Conservation (phyloP, 2,329 filamentous ascomycete genomes). For the Blastomyces silverae region DNA sequence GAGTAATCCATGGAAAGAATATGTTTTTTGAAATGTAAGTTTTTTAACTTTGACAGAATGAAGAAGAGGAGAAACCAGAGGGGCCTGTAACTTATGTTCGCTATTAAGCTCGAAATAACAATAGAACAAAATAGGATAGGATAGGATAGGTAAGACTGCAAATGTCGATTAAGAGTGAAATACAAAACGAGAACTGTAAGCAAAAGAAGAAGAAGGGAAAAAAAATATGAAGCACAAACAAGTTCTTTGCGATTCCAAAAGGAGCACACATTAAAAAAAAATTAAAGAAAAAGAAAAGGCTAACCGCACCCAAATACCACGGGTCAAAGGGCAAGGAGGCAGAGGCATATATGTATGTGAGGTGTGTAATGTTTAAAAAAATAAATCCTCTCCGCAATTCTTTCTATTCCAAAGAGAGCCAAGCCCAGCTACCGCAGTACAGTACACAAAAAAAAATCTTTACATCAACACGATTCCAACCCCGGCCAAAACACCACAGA, state of each 20-base stretch:
- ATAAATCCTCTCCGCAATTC: not conserved
- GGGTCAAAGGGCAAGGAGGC: not conserved
- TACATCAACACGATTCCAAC: conserved; percentile 46
- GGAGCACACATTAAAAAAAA: not conserved
- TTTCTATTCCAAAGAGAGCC: not conserved
- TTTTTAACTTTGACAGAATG: no score
- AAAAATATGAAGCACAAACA: not conserved
- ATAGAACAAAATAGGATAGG: not conserved
- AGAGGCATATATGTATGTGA: not conserved
- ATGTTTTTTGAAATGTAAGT: no score
- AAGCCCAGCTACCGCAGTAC: not conserved
- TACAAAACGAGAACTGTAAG: not conserved
- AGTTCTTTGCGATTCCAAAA: not conserved
- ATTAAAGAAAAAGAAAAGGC: not conserved
- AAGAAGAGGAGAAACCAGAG: no score
- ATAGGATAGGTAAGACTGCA: not conserved
- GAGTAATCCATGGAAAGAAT: no score
- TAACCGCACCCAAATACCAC: not conserved
- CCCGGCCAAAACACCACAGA: conserved; percentile 40
- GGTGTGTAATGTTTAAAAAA: not conserved
- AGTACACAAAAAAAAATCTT: conserved; percentile 10
- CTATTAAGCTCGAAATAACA: no score
- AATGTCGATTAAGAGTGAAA: not conserved
- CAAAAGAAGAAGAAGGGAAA: not conserved
- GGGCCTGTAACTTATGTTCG: no score